Base-by-base conservation (phyloP, 1,284 basidiomycete genomes). In the Wolfiporia cocos region DNA sequence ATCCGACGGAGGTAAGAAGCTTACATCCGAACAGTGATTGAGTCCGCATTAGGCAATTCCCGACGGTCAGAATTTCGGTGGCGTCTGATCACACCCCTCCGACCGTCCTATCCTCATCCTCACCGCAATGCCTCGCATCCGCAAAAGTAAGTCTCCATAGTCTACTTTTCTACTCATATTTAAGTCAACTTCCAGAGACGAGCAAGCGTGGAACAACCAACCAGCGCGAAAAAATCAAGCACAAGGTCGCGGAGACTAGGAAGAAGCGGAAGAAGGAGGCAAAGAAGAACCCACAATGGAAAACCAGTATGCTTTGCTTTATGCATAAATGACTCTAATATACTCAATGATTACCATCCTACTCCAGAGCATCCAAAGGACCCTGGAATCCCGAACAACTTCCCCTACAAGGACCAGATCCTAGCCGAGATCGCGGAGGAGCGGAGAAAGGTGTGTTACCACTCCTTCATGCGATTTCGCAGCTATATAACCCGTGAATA, bases 361-460 rank as follows among this genome's bases (percentile, higher is more conserved):
- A 17, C 22, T 34, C 9, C 38, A 75, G 76, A 88, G 72, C 81
- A 75, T 62, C 80, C 72, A 65, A 91, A 83, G 62, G 95, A 99
- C 61, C 91, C 88, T 20, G 96, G 96, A 36, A 95, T 99, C 48
- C 95, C 95, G n/a, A 96, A 89, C 67, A 85, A 82, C 49, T 96
- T 94, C 69, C 95, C 94, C 3, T 96, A 87, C 77, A 99, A 98
- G 71, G 95, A 97, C 61, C 85, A 95, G 66, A 85, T 99, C 45
- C 73, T 99, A 32, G 92, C 92, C 12, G 95, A 99, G 60, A 76
- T 93, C 32, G 83, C 82, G 34, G 86, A 88, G 52, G 76, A 89
- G 59, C 78, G 90, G 49, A 73, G 85, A 55, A 63, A 71, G 49
- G 87, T 91, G 56, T 52, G 76, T 33, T 14, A 29, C 21, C 22